Base-by-base conservation (phyloP, 2,329 filamentous ascomycete species). In the Ophiostoma triangulosporum region DNA sequence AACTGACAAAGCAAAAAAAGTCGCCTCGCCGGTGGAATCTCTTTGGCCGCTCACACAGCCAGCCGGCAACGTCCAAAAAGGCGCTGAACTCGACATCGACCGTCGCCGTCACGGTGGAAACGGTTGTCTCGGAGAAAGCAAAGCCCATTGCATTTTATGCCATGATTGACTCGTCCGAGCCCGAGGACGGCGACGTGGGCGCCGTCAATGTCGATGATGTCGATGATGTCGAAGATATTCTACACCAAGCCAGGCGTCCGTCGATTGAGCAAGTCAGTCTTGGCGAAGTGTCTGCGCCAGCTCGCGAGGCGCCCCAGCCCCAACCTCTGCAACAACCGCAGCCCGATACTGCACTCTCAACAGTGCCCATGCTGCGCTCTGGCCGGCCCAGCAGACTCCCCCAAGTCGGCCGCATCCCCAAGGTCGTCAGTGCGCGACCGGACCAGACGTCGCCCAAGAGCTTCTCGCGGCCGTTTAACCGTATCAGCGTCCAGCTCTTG, bases 391-490 rank as follows among this genome's bases (percentile, higher is more conserved):
- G 80, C 63, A 77, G 89, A 54, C 71, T 95, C 17, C 80, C 83
- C 27, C 88, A 91, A 60, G 82, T 95, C 48, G 90, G 89, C 8
- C 80, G 90, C 15, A 95, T 95, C 51, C 90, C 90, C 8, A 82
- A 81, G 61, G 88, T 95, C 4, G 74, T 91, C 29, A 87, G 80
- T 46, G 81, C 77, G 48, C 77, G 82, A 52, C 73, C 81, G 33
- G 78, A 84, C 57, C 78, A 78, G 48, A 78, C 80, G 1, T 83
- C 86, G 0, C 78, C 85, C 1, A 83, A 81, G 63, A 95, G 88
- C 31, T 95, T 95, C 65, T 95, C 90, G 3, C 75, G 88, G 8
- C 88, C 90, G 0, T 95, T 95, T 64, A 74, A 80, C 60, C 68
- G 75, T 49, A 65, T 74, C 12, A 81, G 77, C 59, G 57, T 73